These are phyloP conservation scores for Alectoria sarmentosa DNA, from an alignment of 495 filamentous ascomycete genomes.

Conservation along the genomic window DNA sequence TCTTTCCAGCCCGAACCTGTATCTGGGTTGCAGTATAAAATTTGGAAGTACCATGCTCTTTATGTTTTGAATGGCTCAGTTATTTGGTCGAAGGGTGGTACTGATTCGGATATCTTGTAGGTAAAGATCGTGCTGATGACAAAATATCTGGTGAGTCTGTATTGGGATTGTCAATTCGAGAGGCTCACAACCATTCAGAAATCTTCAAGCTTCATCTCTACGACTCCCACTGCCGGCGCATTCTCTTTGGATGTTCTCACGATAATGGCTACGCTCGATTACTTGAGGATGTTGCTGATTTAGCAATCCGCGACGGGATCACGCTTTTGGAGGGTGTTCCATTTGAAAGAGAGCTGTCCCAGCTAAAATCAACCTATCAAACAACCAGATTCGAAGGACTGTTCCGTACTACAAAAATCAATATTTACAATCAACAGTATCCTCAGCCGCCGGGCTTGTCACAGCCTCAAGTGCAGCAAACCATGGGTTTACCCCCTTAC, in stretches of 20 bases:
- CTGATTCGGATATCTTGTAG: slow-evolving; percentile 17
- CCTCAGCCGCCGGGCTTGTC: slow-evolving; percentile 12
- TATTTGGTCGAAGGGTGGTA: slow-evolving; percentile 42
- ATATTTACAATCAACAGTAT: slow-evolving; percentile 26
- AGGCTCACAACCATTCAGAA: slow-evolving; percentile 42
- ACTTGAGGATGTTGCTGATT: slow-evolving; percentile 56
- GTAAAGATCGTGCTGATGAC: slow-evolving; percentile 61
- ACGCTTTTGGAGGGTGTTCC: slow-evolving; percentile 70
- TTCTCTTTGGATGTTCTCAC: slow-evolving; percentile 72
- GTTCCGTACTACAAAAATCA: slow-evolving; percentile 59
- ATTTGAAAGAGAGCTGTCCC: slow-evolving; percentile 57
- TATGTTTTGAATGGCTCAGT: background rate
- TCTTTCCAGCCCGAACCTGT: background rate
- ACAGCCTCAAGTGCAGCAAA: slow-evolving; percentile 28
- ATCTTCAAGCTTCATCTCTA: slow-evolving; percentile 57
- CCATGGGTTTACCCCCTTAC: slow-evolving; percentile 19
- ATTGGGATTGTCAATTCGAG: background rate
- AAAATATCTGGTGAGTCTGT: slow-evolving; percentile 62
- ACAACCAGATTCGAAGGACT: slow-evolving; percentile 54
- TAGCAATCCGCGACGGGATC: slow-evolving; percentile 48
- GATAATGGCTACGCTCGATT: slow-evolving; percentile 65
- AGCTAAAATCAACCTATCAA: slow-evolving; percentile 46
- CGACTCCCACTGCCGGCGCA: slow-evolving; percentile 73
- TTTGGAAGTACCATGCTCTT: background rate
- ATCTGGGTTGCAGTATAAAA: background rate